A percentile compares a stretch with the other conserved stretches of the same genome.
Conservation (phyloP, 2,329 filamentous ascomycete genomes). For the Coniochaeta sp. region DNA sequence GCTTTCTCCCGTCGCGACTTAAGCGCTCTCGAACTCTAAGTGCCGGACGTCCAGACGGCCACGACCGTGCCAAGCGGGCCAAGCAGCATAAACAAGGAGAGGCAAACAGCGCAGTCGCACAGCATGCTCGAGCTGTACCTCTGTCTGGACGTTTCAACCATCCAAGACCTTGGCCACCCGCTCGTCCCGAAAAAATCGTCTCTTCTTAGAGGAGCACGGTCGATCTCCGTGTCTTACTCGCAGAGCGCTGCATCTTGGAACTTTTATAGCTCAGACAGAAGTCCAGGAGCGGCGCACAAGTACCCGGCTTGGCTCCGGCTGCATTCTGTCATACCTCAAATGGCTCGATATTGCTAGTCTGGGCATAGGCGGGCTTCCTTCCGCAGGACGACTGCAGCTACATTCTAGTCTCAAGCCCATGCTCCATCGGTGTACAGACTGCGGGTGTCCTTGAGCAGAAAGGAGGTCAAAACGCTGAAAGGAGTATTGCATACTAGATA, state of each 20-base stretch:
- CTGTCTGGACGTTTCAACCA: neutral
- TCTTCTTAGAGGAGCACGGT: neutral
- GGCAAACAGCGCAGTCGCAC: neutral
- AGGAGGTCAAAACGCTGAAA: too few relatives aligned
- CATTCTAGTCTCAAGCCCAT: neutral
- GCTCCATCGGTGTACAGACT: neutral
- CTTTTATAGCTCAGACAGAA: neutral
- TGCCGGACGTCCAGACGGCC: neutral
- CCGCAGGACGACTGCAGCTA: neutral
- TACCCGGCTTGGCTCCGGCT: neutral
- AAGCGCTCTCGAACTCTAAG: neutral
- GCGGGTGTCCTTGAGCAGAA: too few relatives aligned
- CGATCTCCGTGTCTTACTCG: neutral
- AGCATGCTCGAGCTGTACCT: neutral
- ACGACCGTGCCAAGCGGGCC: neutral
- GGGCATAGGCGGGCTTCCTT: neutral
- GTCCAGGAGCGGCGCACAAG: neutral
- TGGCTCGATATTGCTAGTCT: neutral
- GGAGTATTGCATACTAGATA: too few relatives aligned
- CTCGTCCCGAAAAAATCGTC: neutral
- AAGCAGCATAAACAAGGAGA: neutral
- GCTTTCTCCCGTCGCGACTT: neutral
- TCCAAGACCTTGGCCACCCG: neutral
- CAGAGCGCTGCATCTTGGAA: neutral
- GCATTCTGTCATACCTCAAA: neutral